A percentile compares a stretch with the other conserved stretches of the same genome.
Evolutionary conservation across 148 eudicot species (phyloP).

Genomic region (Spergularia marina): DNA sequence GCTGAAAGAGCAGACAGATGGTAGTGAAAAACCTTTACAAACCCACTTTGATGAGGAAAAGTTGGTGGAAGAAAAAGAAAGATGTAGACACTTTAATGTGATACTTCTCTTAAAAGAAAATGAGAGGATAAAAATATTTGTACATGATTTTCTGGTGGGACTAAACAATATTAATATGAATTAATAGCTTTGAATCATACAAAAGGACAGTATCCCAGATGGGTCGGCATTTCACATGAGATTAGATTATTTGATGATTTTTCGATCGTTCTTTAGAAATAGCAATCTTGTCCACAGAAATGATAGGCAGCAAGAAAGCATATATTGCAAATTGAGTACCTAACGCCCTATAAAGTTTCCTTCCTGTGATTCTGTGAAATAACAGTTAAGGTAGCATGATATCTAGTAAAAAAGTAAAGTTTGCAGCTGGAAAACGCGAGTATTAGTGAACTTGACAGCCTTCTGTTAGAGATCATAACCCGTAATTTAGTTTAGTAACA

Average conservation of each 20-base stretch:
- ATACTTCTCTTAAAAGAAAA: constrained; percentile 2
- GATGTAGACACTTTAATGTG: constrained; percentile 29
- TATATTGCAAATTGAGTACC: constrained; percentile 7
- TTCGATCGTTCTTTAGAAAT: constrained; percentile 18
- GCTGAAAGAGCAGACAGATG: constrained; percentile 29
- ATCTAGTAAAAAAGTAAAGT: background rate
- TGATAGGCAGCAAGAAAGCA: constrained; percentile 10
- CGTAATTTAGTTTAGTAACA: too few relatives aligned
- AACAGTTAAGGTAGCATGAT: background rate
- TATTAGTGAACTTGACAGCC: too few relatives aligned
- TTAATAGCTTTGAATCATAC: background rate
- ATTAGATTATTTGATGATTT: constrained; percentile 17
- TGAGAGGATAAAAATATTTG: background rate
- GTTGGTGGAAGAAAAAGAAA: constrained; percentile 31
- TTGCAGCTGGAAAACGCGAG: background rate
- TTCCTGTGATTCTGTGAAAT: background rate
- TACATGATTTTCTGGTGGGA: constrained; percentile 24
- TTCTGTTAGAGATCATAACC: too few relatives aligned
- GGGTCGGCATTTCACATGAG: constrained; percentile 18
- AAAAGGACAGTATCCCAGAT: constrained; percentile 2
- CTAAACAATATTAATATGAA: background rate
- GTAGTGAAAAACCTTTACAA: constrained; percentile 23
- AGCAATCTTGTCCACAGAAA: constrained; percentile 20
- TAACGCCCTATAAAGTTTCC: background rate
- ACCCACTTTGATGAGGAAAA: constrained; percentile 31